A percentile compares a stretch with the other conserved stretches of the same genome.
These are phyloP conservation scores for Nicotiana sylvestris DNA, from an alignment of 257 asterid species.

Conservation along the genomic window DNA sequence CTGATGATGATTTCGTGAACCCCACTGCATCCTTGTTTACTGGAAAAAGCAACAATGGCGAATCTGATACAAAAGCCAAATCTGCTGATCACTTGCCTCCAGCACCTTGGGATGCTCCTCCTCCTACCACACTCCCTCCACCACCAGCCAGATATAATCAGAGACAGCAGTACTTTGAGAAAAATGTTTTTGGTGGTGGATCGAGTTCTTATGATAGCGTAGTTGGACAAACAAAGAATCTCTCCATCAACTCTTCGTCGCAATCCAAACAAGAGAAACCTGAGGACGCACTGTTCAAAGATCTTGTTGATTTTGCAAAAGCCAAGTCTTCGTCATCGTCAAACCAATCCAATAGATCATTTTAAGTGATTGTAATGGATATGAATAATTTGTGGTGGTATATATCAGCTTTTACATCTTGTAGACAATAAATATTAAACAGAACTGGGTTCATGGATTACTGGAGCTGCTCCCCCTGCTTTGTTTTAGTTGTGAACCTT, in stretches of 20 bases:
- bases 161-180: conserved; percentile 81
- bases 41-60: conserved; percentile 35
- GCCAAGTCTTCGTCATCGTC: conserved; percentile 88
- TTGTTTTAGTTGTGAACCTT: not conserved
- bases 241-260: conserved; percentile 53
- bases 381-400: conserved; percentile 27
- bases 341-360: conserved; percentile 55
- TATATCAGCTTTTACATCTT: conserved; percentile 7
- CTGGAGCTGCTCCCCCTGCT: not conserved
- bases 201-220: conserved; percentile 68
- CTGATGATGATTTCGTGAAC: conserved; percentile 61
- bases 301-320: conserved; percentile 87
- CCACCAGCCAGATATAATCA: conserved; percentile 78
- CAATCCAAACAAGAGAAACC: conserved; percentile 59
- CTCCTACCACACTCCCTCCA: conserved; percentile 53
- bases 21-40: conserved; percentile 78
- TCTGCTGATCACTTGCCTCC: conserved; percentile 50
- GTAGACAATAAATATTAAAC: conserved; percentile 3
- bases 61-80: conserved; percentile 38
- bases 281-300: conserved; percentile 82
- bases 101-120: conserved; percentile 54
- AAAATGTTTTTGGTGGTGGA: conserved; percentile 36
- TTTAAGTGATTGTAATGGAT: conserved; percentile 26
- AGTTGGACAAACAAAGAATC: conserved; percentile 69
- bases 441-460: conserved; percentile 3